Evolutionary conservation across 306 rosid species (phyloP).

Genomic region (Heteromeles arbutifolia): DNA sequence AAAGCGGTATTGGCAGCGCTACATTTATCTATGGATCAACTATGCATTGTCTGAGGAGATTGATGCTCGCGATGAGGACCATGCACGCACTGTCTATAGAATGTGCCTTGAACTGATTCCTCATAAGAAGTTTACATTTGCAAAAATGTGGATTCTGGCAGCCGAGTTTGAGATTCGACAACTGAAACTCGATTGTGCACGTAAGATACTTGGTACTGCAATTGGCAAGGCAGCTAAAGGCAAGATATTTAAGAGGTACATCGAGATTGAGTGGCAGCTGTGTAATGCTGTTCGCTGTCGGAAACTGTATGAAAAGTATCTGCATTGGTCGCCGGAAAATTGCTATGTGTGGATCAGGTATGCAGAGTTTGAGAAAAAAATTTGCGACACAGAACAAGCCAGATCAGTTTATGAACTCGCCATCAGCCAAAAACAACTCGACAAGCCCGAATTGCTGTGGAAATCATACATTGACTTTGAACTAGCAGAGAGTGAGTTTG

Average conservation of each 20-base stretch:
- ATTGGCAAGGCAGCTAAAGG: constrained; percentile 80
- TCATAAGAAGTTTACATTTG: constrained; percentile 75
- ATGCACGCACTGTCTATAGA: constrained; percentile 79
- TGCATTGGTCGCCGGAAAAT: constrained; percentile 75
- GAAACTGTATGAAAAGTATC: constrained; percentile 63
- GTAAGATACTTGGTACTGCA: constrained; percentile 66
- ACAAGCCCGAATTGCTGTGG: constrained; percentile 87
- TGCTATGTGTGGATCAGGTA: constrained; percentile 84
- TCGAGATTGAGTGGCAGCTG: constrained; percentile 79
- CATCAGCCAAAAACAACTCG: constrained; percentile 74
- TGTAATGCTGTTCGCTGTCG: constrained; percentile 67
- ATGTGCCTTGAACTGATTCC: background rate
- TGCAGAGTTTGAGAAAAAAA: constrained; percentile 63
- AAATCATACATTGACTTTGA: constrained; percentile 83
- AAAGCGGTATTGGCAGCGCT: constrained; percentile 37
- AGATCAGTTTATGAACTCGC: constrained; percentile 79
- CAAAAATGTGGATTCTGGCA: constrained; percentile 81
- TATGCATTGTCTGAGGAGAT: constrained; percentile 88
- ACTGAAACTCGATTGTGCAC: constrained; percentile 57
- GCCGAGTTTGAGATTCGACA: constrained; percentile 75
- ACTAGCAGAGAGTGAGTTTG: constrained; percentile 66
- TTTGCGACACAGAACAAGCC: constrained; percentile 67
- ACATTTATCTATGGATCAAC: constrained; percentile 31
- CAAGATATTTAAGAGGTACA: constrained; percentile 84
- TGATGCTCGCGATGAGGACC: constrained; percentile 66